Percentiles rank a stretch among this genome's conserved stretches.
Conservation (phyloP, 2,329 filamentous ascomycete species). For the Hymenoscyphus occultus region DNA sequence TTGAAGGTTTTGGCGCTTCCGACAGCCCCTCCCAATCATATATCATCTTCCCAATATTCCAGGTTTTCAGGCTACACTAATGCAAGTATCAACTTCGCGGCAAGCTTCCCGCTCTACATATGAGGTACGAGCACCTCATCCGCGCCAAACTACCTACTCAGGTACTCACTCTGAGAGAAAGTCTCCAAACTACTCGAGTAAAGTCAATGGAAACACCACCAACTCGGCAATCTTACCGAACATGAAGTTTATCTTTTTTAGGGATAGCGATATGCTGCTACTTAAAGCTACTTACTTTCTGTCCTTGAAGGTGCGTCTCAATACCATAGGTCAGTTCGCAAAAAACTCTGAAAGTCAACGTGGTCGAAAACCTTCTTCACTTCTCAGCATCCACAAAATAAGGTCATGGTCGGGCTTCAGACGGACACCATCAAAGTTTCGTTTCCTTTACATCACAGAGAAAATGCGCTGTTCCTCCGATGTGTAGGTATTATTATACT, state of each 20-base stretch:
- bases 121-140: too few relatives aligned
- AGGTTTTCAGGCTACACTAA: neutral
- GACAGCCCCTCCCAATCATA: neutral
- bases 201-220: neutral
- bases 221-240: neutral
- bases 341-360: too few relatives aligned
- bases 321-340: too few relatives aligned
- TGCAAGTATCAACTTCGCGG: neutral
- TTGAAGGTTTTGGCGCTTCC: neutral
- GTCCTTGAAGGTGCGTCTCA: neutral
- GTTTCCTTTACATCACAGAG: neutral
- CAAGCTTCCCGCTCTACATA: neutral
- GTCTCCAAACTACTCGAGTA: too few relatives aligned
- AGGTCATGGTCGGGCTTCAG: neutral
- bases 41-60: neutral
- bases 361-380: neutral
- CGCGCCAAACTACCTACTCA: too few relatives aligned
- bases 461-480: neutral
- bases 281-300: neutral
- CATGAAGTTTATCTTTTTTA: neutral
- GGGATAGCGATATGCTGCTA: neutral
- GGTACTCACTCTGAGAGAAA: too few relatives aligned
- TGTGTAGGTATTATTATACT: too few relatives aligned
- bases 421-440: constrained; percentile 1
- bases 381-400: neutral